Conservation (phyloP, 164 flowering plant genomes). For the Protea cynaroides region DNA sequence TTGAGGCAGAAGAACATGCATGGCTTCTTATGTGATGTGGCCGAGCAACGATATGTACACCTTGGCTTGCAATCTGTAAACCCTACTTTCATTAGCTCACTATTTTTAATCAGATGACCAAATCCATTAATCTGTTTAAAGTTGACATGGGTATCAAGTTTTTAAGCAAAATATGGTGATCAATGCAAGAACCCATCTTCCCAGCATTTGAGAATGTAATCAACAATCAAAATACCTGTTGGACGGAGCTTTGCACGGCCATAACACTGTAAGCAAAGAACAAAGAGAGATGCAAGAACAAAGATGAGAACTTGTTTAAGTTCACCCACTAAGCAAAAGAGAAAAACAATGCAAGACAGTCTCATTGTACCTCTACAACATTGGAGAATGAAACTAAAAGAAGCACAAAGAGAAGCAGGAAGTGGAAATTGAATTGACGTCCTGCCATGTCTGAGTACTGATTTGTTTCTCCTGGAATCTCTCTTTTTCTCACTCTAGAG, state of each 20-base stretch:
- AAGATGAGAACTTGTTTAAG: not conserved
- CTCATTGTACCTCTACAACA: constrained; percentile 22
- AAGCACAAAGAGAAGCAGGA: constrained; percentile 18
- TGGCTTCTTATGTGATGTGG: not conserved
- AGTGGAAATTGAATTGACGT: constrained; percentile 2
- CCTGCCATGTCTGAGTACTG: constrained; percentile 17
- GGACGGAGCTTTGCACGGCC: no score
- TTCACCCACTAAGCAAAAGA: not conserved
- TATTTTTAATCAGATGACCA: no score
- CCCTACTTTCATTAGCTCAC: not conserved
- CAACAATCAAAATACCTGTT: no score
- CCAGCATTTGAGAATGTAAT: not conserved
- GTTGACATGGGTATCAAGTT: not conserved
- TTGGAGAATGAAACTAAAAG: constrained; percentile 19
- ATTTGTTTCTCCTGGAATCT: not conserved
- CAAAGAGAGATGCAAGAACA: not conserved
- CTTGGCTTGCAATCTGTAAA: not conserved
- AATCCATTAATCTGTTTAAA: no score
- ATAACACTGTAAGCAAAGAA: not conserved
- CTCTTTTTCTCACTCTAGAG: not conserved
- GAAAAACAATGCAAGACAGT: not conserved
- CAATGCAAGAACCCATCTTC: not conserved
- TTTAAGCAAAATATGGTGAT: not conserved
- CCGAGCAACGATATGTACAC: not conserved
- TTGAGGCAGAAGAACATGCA: no score